Base-by-base conservation (phyloP, 768 basidiomycete genomes). In the Dioszegia hungarica region DNA sequence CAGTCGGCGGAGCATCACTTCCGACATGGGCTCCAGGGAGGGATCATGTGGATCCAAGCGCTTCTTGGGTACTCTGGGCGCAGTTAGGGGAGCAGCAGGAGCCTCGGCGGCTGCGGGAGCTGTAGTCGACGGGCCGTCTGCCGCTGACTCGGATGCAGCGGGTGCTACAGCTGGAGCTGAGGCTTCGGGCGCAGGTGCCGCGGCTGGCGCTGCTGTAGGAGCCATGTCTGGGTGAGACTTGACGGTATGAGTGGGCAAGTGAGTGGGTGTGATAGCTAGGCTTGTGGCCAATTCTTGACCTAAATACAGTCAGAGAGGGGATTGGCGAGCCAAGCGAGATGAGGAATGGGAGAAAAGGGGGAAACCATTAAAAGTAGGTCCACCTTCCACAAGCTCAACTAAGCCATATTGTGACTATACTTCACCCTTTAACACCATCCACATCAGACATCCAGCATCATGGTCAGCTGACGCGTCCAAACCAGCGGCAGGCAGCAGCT, bases 1-100 rank as follows among this genome's bases (percentile, higher is more conserved):
- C 33, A 73, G 51, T 19, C 73, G 59, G 2, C 65, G 53, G 4
- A 62, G 56, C 28, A 70, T 43, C 24, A 68, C 44, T n/a, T 66
- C 67, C 9, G 52, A 54, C 10, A 70, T 39, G 17, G 63, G 63
- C 31, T 60, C 60, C 12, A 59, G 54, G 10, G 62, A 64, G 20
- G 34, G 31, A 25, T 31, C 52, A 54, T 34, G 41, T 6, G 33
- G n/a, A 17, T 54, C 52, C 12, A 31, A 12, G 10, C 36, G 25
- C n/a, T 33, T 36, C 20, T 36, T 36, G 49, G 31, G 8, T 14
- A 14, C 31, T 6, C 8, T 14, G 14, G 31, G 8, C 31, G 31
- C 52, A 12, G 41, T 44, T 31, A 3, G 11, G 20, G 52, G 19
- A 36, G 41, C 52, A 2, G 38, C 39, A 3, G 52, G 27, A 12